Evolutionary conservation across 306 rosid genomes (phyloP).

Genomic region (Leucaena leucocephala): DNA sequence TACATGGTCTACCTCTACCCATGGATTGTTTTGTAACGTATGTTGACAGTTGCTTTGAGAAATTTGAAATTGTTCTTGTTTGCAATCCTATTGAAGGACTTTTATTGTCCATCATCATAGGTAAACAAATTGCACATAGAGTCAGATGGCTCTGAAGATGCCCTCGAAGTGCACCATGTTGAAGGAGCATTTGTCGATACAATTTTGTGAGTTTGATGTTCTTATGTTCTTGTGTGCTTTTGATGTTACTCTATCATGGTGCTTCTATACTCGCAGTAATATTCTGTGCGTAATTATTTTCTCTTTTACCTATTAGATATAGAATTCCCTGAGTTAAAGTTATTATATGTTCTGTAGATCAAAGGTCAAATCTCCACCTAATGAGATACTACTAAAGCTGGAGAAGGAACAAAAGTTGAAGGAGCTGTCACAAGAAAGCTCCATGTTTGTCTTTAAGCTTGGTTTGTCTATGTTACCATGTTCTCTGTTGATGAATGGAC

Average conservation of each 20-base stretch:
- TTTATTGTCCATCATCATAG: slow-evolving; percentile 47
- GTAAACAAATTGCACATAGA: slow-evolving; percentile 76
- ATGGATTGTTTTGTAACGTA: slow-evolving; percentile 11
- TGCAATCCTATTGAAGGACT: slow-evolving; percentile 30
- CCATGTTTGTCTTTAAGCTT: slow-evolving; percentile 72
- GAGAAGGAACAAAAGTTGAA: slow-evolving; percentile 75
- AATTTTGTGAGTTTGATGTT: slow-evolving; percentile 65
- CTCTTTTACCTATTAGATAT: neutral
- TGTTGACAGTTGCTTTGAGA: slow-evolving; percentile 27
- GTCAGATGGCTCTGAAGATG: slow-evolving; percentile 59
- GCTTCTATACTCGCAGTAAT: slow-evolving; percentile 16
- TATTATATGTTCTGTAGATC: slow-evolving; percentile 61
- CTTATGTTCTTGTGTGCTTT: slow-evolving; percentile 9
- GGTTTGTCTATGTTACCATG: slow-evolving; percentile 75
- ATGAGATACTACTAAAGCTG: slow-evolving; percentile 77
- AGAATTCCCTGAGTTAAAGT: slow-evolving; percentile 30
- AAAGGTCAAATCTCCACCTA: slow-evolving; percentile 87
- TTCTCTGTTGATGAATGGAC: slow-evolving; percentile 91
- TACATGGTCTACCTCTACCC: neutral
- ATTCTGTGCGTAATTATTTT: slow-evolving; percentile 4
- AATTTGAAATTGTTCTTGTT: slow-evolving; percentile 29
- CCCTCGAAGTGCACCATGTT: slow-evolving; percentile 74
- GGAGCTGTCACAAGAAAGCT: slow-evolving; percentile 75
- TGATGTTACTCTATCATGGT: slow-evolving; percentile 27
- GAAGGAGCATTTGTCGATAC: slow-evolving; percentile 97